Evolutionary conservation across 2,329 filamentous ascomycete species (phyloP).

Genomic region (Escovopsis sp.): DNA sequence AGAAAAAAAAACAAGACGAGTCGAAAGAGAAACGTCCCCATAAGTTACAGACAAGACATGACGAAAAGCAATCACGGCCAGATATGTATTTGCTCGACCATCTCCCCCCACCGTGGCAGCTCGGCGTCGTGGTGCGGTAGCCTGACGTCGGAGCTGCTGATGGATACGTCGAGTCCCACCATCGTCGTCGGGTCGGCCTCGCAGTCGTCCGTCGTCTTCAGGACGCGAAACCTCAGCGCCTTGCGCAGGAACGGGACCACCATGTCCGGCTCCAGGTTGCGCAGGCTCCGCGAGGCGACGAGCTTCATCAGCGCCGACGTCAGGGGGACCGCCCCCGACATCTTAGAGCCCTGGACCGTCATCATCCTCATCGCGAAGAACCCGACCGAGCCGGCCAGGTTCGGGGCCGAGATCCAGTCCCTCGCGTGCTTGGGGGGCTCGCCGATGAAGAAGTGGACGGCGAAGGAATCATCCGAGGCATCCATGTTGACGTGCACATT

Average conservation of each 20-base stretch:
- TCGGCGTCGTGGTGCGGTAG: slow-evolving; percentile 11
- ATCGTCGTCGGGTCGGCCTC: slow-evolving; percentile 13
- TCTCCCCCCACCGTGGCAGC: slow-evolving; percentile 15
- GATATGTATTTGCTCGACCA: slow-evolving; percentile 11
- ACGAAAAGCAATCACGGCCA: slow-evolving; percentile 8
- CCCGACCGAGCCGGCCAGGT: slow-evolving; percentile 47
- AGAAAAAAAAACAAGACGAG: background rate
- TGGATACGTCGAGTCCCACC: slow-evolving; percentile 15
- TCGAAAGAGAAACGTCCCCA: background rate
- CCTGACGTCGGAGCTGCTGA: slow-evolving; percentile 17
- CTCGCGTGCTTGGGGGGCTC: slow-evolving; percentile 27
- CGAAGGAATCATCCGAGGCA: slow-evolving; percentile 44
- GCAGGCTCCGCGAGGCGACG: slow-evolving; percentile 22
- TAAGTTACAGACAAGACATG: background rate
- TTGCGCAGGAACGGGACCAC: slow-evolving; percentile 28
- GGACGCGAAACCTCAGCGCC: slow-evolving; percentile 21
- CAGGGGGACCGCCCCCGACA: slow-evolving; percentile 37
- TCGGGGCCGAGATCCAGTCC: slow-evolving; percentile 37
- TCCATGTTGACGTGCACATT: slow-evolving; percentile 49
- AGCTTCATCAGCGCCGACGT: slow-evolving; percentile 33
- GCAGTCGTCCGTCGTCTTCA: slow-evolving; percentile 11
- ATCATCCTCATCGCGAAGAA: slow-evolving; percentile 32
- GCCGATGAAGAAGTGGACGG: slow-evolving; percentile 54
- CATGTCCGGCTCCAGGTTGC: slow-evolving; percentile 20
- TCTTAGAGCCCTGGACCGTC: slow-evolving; percentile 18